Base-by-base conservation (phyloP, 495 filamentous ascomycete species). In the Talaromyces liani region DNA sequence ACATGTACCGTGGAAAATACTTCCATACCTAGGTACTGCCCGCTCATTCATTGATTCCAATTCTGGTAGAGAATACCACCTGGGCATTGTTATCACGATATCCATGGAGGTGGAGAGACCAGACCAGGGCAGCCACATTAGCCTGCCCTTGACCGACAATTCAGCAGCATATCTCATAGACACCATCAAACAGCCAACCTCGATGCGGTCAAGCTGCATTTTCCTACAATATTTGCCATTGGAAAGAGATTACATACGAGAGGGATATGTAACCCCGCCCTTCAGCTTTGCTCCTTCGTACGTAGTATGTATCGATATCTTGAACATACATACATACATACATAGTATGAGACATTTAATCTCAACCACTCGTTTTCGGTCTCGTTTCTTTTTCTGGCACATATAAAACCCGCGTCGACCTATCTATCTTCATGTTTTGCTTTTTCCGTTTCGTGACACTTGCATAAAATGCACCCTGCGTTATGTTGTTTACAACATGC, bases 281-380 rank as follows among this genome's bases (percentile, higher is more conserved):
- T 60, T 41, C n/a, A 47, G 18, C 58, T 12, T 29, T 9, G 9
- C 4, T 6, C 14, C 36, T 5, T 41, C 36, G 14, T 16, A 16
- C n/a, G n/a, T n/a, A n/a, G n/a, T n/a, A n/a, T n/a, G 36, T 41
- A 16, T 24, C 39, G n/a, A 31, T 51, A 54, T 25, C 18, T 14
- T 7, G n/a, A 22, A 56, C 22, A 56, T 27, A 2, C 22, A 24
- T 24, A 24, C 22, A 24, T 24, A 24, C 22, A 24, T 24, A 27
- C 22, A 56, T 54, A 62, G n/a, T 62, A 62, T 62, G 60, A 62
- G 60, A 62, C 60, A 62, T 62, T 62, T 62, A 60, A 62, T 62
- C 29, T 54, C 24, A 49, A 7, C 60, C 60, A 62, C 56, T 34
- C 27, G 20, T 33, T 58, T 58, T 16, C 12, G 8, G 36, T 0